A percentile compares a stretch with the other conserved stretches of the same genome.
Evolutionary conservation across 2,329 filamentous ascomycete species (phyloP).

Genomic region (Phaeoacremonium minimum): DNA sequence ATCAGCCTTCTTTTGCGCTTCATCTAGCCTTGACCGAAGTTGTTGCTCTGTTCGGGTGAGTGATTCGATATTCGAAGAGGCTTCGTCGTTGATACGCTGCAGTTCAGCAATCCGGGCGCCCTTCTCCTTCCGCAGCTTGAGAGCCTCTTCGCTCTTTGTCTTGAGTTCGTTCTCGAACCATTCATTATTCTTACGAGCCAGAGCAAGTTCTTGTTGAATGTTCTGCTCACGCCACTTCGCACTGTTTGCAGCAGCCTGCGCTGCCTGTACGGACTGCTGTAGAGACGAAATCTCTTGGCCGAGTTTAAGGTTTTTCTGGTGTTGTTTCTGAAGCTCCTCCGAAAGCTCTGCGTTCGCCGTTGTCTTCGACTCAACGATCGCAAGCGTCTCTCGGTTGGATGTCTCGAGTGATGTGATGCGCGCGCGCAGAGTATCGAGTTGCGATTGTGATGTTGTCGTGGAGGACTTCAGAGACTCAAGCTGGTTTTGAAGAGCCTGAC

Average conservation of each 20-base stretch:
- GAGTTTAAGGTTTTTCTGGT: conserved; percentile 81
- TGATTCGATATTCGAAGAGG: conserved; percentile 69
- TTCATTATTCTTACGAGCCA: conserved; percentile 84
- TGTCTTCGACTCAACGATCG: conserved; percentile 85
- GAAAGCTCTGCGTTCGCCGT: conserved; percentile 80
- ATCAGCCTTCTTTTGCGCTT: conserved; percentile 81
- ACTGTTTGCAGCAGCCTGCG: conserved; percentile 73
- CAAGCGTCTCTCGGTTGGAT: conserved; percentile 86
- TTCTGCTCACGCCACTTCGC: conserved; percentile 89
- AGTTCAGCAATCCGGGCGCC: conserved; percentile 83
- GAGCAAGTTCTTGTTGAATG: conserved; percentile 83
- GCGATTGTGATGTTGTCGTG: conserved; percentile 67
- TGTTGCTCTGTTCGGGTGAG: conserved; percentile 76
- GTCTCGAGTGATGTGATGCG: conserved; percentile 85
- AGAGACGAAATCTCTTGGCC: conserved; percentile 76
- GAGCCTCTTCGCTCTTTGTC: conserved; percentile 79
- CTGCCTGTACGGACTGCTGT: conserved; percentile 78
- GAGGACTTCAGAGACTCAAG: conserved; percentile 74
- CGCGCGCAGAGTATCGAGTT: conserved; percentile 71
- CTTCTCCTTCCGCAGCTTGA: conserved; percentile 94
- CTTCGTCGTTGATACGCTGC: conserved; percentile 84
- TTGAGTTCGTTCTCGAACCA: conserved; percentile 92
- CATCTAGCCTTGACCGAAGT: conserved; percentile 75
- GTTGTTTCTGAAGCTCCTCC: conserved; percentile 81
- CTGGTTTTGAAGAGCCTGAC: conserved; percentile 75